Base-by-base conservation (phyloP, 2,329 filamentous ascomycete species). In the Pseudohalonectria lignicola region DNA sequence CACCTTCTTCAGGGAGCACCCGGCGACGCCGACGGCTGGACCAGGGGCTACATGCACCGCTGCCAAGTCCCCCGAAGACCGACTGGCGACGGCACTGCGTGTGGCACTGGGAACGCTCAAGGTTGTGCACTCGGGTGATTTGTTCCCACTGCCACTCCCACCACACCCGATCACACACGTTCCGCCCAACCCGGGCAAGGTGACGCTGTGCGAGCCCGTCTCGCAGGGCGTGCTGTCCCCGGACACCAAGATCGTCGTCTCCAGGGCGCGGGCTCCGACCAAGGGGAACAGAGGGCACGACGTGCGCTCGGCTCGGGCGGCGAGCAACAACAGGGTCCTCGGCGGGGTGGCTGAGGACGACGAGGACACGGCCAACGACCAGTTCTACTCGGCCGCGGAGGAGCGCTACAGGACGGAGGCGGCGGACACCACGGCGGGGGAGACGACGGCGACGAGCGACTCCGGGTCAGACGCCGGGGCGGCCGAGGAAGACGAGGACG, bases 171-270 rank as follows among this genome's bases (percentile, higher is more conserved):
- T 94, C 45, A 94, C 87, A 8, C 86, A 94, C 59, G 76, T 84
- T 15, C 78, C 85, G 18, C 76, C 86, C 12, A 85, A 86, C 31
- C 86, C 88, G 0, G 92, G 86, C 31, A 87, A 82, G 60, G 84
- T 96, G 43, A 79, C 85, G 34, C 76, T 93, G n/a, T 96, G 88
- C 55, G 92, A 98, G 56, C 92, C 92, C 8, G 87, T 96, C 13
- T 78, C 85, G 5, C 92, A 98, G 59, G 92, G 92, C 8, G 59
- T 92, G 5, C 56, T 98, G 34, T 71, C 79, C 8, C 71, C 85
- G 1, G 72, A 66, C 11, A 98, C 88, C 13, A 87, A 83, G 50
- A 86, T 98, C 41, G 79, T 98, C 18, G 68, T 96, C 17, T 79
- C 84, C 34, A 72, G 74, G 19, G 74, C 76, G 4, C 74, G 68